phyloP scores from a whole-genome alignment of 2,329 filamentous ascomycete species.

The Penicillium fuscoglaucum region DNA sequence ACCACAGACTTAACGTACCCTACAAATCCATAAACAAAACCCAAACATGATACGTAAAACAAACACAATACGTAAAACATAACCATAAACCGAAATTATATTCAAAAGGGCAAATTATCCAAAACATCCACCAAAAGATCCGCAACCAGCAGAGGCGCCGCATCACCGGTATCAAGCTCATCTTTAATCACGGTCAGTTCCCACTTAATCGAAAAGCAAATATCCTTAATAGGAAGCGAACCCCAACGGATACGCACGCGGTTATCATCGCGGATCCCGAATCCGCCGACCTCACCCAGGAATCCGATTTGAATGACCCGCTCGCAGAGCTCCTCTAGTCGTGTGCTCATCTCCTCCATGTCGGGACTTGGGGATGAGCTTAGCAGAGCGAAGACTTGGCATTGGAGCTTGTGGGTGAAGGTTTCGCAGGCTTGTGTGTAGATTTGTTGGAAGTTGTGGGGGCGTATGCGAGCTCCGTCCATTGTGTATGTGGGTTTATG shows the following conservation, averaged over 20 bases:
- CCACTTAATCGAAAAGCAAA: conserved; percentile 1
- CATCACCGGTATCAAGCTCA: neutral
- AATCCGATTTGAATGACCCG: neutral
- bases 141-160: neutral
- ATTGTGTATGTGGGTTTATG: neutral
- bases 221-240: neutral
- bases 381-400: neutral
- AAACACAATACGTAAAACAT: neutral
- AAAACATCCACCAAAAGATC: neutral
- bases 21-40: neutral
- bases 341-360: neutral
- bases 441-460: neutral
- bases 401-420: conserved; percentile 6
- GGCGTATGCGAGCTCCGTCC: neutral
- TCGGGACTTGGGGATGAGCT: neutral
- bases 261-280: neutral
- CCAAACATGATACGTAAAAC: no score
- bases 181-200: neutral
- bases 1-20: no score
- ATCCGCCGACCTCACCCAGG: neutral
- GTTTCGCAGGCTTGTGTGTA: conserved; percentile 1
- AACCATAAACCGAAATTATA: neutral
- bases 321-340: conserved; percentile 1
- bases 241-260: neutral
- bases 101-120: conserved; percentile 2